Percentiles rank a stretch among this genome's conserved stretches.
These are phyloP conservation scores for Umbelopsis ramanniana DNA, from an alignment of 192 early-diverging fungal species.

Conservation along the genomic window DNA sequence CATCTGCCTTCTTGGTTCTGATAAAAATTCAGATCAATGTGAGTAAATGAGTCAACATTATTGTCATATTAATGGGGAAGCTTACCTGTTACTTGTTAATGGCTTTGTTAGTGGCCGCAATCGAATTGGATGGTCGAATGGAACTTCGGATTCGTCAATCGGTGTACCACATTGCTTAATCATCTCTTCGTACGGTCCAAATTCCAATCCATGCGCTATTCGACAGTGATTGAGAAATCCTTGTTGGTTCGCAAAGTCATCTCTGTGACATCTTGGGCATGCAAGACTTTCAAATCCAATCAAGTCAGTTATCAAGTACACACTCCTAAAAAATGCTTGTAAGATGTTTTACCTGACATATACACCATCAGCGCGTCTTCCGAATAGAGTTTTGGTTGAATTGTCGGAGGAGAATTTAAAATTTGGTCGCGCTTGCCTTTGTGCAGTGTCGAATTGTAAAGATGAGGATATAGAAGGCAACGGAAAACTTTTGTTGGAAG, in stretches of 20 bases:
- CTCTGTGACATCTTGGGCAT: conserved; percentile 79
- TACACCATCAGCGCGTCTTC: conserved; percentile 45
- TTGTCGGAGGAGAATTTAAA: neutral
- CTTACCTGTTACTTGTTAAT: conserved; percentile 14
- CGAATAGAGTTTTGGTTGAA: conserved; percentile 34
- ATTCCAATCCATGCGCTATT: conserved; percentile 71
- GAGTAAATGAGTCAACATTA: neutral
- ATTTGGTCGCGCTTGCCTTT: neutral
- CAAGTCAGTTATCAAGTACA: conserved; percentile 1
- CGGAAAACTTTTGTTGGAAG: conserved; percentile 5
- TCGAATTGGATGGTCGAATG: conserved; percentile 54
- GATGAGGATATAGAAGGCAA: neutral
- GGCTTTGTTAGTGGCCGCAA: conserved; percentile 43
- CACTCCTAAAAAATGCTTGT: neutral
- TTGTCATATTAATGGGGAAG: neutral
- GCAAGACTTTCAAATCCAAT: conserved; percentile 51
- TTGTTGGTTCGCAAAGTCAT: conserved; percentile 79
- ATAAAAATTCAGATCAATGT: neutral
- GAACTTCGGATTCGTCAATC: conserved; percentile 63
- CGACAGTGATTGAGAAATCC: conserved; percentile 91
- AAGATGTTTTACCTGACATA: conserved; percentile 38
- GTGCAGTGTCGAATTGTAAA: neutral
- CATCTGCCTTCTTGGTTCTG: neutral
- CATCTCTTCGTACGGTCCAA: conserved; percentile 77
- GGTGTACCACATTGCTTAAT: conserved; percentile 72